Conservation (phyloP, 352 stramenopile species). For the Phytophthora podocarpi region DNA sequence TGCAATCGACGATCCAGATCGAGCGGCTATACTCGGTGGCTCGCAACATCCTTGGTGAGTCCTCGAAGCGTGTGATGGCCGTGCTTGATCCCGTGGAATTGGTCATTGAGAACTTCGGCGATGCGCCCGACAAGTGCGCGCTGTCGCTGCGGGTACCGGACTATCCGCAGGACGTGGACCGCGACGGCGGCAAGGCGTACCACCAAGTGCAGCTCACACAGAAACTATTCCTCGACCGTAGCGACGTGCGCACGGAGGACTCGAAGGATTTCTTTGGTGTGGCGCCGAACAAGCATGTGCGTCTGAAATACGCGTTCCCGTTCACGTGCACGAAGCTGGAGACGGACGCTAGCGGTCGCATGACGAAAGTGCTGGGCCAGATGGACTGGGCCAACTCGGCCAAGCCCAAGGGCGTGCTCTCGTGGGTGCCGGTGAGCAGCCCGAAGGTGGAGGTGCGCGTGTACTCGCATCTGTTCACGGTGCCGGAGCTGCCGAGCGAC, state of each 20-base stretch:
- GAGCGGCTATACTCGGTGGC: conserved; percentile 79
- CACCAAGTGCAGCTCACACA: conserved; percentile 70
- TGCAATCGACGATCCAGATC: conserved; percentile 90
- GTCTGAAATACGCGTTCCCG: conserved; percentile 96
- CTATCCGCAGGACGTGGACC: conserved; percentile 75
- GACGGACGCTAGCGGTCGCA: conserved; percentile 53
- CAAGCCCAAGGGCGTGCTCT: conserved; percentile 95
- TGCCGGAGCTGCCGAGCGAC: conserved; percentile 77
- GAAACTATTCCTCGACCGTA: conserved; percentile 74
- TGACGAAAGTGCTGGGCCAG: conserved; percentile 67
- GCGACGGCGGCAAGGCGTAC: conserved; percentile 53
- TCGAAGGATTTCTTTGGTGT: conserved; percentile 95
- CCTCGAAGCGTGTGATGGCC: conserved; percentile 78
- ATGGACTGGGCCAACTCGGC: conserved; percentile 79
- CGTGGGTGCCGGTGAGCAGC: conserved; percentile 93
- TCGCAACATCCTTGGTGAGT: conserved; percentile 69
- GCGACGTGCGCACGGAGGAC: conserved; percentile 68
- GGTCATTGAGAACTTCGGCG: conserved; percentile 71
- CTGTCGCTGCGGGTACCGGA: conserved; percentile 65
- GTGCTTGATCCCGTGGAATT: conserved; percentile 82
- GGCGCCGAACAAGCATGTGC: conserved; percentile 95
- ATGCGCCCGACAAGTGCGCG: conserved; percentile 39
- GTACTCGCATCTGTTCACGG: conserved; percentile 97
- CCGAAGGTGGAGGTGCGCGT: conserved; percentile 91
- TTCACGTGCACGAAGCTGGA: conserved; percentile 93